Base-by-base conservation (phyloP, 1,139 yeast genomes). In the Magnusiomyces clavatus region DNA sequence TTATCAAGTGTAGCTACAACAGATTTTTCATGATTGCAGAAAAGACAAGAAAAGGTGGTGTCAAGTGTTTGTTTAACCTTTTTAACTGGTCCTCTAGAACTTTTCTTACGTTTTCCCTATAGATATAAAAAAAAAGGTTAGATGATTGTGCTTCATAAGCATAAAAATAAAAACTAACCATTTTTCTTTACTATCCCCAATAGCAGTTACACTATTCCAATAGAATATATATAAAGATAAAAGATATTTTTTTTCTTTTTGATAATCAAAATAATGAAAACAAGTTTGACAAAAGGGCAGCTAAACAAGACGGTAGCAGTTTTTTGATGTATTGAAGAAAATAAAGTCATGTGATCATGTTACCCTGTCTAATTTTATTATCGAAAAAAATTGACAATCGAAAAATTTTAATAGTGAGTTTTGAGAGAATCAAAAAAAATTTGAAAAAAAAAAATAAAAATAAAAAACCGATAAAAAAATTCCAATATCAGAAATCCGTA, bases 21-120 rank as follows among this genome's bases (percentile, higher is more conserved):
- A 1, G 96, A 84, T 60, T 84, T 84, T 65, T 92, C 98, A 70
- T 92, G 98, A 68, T 92, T 92, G 70, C 98, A 92, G 68, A 92
- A 92, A 56, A 92, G 73, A 71, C 98, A 92, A 46, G 95, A 83
- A 72, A 92, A 92, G 53, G 87, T 80, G 6, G 90, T 81, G 54
- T 89, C 96, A 59, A 92, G 75, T 60, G 82, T 84, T 63, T 85
- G 94, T 60, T 85, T 87, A 60, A 86, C 73, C 68, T 80, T 82
- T 69, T 86, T 86, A 35, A 75, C 82, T 60, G 97, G 97, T 61
- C 84, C 85, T 69, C 85, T 78, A 35, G 95, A 78, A 36, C 95
- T 81, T 69, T 88, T 83, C 82, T 90, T 92, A 75, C 96, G 80
- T 71, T 88, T 90, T 64, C 96, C 97, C 97, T 71, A 43, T 24